A percentile compares a stretch with the other conserved stretches of the same genome.
These are phyloP conservation scores for Dothidotthia symphoricarpi DNA, from an alignment of 2,329 filamentous ascomycete genomes.

Conservation along the genomic window DNA sequence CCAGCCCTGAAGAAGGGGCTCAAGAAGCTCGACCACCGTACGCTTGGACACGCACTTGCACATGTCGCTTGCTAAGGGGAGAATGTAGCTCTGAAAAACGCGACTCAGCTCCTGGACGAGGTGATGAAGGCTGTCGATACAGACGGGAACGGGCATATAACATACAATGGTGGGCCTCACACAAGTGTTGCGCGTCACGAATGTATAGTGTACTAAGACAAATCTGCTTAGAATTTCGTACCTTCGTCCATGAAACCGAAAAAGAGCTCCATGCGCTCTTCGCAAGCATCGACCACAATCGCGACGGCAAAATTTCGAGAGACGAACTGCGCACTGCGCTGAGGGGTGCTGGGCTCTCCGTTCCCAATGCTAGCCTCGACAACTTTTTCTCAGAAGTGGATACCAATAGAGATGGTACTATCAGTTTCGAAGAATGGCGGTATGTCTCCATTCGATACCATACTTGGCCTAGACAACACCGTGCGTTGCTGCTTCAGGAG, in stretches of 20 bases:
- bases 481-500: neutral
- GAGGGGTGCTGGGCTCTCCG: constrained; percentile 70
- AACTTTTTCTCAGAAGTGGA: constrained; percentile 90
- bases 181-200: constrained; percentile 1
- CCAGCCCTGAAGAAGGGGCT: constrained; percentile 81
- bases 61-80: constrained; percentile 20
- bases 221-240: constrained; percentile 70
- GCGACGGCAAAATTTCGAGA: constrained; percentile 83
- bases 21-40: constrained; percentile 88
- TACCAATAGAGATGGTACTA: constrained; percentile 78
- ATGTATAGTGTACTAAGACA: constrained; percentile 16
- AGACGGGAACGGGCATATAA: constrained; percentile 83
- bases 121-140: constrained; percentile 82
- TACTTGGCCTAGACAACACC: neutral
- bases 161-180: constrained; percentile 69
- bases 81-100: constrained; percentile 75
- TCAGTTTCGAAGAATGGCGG: constrained; percentile 96
- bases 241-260: constrained; percentile 85
- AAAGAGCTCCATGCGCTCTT: constrained; percentile 79
- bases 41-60: constrained; percentile 34
- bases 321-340: constrained; percentile 80
- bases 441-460: constrained; percentile 50
- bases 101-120: constrained; percentile 76
- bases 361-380: constrained; percentile 73
- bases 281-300: constrained; percentile 78